phyloP scores from a whole-genome alignment of 371 early-diverging fungal species.

The Lichtheimia hyalospora region DNA sequence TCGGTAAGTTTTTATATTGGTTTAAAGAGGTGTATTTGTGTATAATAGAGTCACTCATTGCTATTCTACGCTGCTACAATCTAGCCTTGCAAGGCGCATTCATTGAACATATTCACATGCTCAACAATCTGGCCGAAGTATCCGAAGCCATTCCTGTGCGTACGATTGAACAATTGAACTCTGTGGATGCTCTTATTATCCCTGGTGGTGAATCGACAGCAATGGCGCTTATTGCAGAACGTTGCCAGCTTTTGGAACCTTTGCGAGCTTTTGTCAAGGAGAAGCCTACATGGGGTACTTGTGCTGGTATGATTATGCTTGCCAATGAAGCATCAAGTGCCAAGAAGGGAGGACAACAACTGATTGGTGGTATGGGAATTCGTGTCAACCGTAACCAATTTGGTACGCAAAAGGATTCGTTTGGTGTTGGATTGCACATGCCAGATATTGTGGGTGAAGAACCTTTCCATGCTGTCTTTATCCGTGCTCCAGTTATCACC shows the following conservation, averaged over 20 bases:
- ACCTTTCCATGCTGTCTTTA: constrained; percentile 85
- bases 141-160: constrained; percentile 67
- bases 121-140: constrained; percentile 63
- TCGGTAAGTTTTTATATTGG: constrained; percentile 9
- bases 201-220: constrained; percentile 96
- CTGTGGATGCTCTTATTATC: constrained; percentile 87
- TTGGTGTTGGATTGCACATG: constrained; percentile 68
- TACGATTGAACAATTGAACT: constrained; percentile 62
- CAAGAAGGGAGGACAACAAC: constrained; percentile 83
- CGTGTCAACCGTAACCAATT: constrained; percentile 92
- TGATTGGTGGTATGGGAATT: constrained; percentile 82
- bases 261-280: constrained; percentile 71
- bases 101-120: constrained; percentile 83
- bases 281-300: constrained; percentile 94
- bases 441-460: constrained; percentile 53
- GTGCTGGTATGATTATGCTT: constrained; percentile 95
- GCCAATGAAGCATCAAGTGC: constrained; percentile 72
- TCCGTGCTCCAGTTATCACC: constrained; percentile 93
- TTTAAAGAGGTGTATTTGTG: not conserved
- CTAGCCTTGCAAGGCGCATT: constrained; percentile 94
- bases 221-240: constrained; percentile 89
- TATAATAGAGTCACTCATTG: not conserved
- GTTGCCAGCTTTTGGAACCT: constrained; percentile 74
- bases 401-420: constrained; percentile 91
- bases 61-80: not conserved